phyloP scores from a whole-genome alignment of 148 eudicot genomes.

The Chenopodium formosanum region DNA sequence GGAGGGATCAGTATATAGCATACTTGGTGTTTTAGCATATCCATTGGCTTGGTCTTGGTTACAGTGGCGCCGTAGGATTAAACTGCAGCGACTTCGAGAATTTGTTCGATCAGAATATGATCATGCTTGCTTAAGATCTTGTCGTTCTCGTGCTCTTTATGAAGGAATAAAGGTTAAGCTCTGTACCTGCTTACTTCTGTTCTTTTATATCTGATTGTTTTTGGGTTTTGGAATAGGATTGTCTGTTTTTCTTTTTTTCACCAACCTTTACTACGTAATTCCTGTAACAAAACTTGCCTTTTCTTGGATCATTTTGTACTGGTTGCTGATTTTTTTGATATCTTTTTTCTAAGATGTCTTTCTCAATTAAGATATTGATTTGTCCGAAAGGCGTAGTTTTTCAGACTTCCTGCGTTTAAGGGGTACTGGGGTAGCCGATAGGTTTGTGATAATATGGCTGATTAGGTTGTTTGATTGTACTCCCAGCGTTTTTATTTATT shows the following conservation, averaged over 20 bases:
- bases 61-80: constrained; percentile 84
- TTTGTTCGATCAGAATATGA: constrained; percentile 98
- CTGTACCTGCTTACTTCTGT: not conserved
- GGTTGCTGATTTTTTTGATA: too few relatives aligned
- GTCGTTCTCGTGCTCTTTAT: constrained; percentile 97
- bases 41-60: constrained; percentile 99
- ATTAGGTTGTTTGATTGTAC: not conserved
- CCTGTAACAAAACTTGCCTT: not conserved
- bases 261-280: not conserved
- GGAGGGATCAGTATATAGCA: constrained; percentile 85
- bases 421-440: not conserved
- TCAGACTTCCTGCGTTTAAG: not conserved
- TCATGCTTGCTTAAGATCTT: constrained; percentile 96
- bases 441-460: not conserved
- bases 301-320: not conserved
- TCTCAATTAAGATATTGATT: not conserved
- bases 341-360: not conserved
- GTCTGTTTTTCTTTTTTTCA: not conserved
- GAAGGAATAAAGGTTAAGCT: constrained; percentile 89
- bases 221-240: not conserved
- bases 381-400: not conserved
- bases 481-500: too few relatives aligned
- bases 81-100: constrained; percentile 87
- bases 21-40: constrained; percentile 73
- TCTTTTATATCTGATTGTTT: not conserved